Evolutionary conservation across 1,284 basidiomycete species (phyloP), one percentile per base, ranked within the genome.

Genomic region (Fistulina hepatica): DNA sequence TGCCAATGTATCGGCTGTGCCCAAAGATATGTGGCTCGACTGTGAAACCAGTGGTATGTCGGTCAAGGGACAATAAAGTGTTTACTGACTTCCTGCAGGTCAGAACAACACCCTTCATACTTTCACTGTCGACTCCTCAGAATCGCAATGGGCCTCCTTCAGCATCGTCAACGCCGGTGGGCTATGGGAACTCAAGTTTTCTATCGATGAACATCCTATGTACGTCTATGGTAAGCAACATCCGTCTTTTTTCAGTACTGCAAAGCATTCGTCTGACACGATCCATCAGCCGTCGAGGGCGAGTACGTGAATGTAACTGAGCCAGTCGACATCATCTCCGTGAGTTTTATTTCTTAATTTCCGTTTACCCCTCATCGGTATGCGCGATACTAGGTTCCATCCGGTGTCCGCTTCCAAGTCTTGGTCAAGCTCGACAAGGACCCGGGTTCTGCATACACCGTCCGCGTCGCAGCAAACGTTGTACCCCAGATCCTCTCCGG

Each of bases 201-300:
- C 39, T 5, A 37, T 41, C 19, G 39, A 41, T 23, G 39, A 41
- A 28, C 39, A 41, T 30, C 39, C 39, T 12, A 12, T 41, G 25
- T 37, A 37, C 23, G 35, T 41, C 9, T 41, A 38, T 16, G 34
- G 39, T 41, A 9, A 10, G 37, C 24, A 2, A 20, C 16, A 16
- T 30, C 24, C 13, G 39, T 2, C 4, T 35, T 19, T 9, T 21
- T 2, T 21, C 19, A 36, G 3, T n/a, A 8, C 5, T 13, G 7
- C 24, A 9, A 3, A 2, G 13, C 15, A 31, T 4, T 23, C 17
- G 17, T 22, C 7, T 31, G 7, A 12, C 34, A 15, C 16, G 0
- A 10, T 21, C 5, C 28, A 13, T 5, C 33, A 41, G 39, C 36
- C 11, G 21, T 41, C 21, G 39, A 41, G 10, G 39, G 39, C 12